Evolutionary conservation across 345 rosid genomes (phyloP).

Genomic region (Aquilaria malaccensis): DNA sequence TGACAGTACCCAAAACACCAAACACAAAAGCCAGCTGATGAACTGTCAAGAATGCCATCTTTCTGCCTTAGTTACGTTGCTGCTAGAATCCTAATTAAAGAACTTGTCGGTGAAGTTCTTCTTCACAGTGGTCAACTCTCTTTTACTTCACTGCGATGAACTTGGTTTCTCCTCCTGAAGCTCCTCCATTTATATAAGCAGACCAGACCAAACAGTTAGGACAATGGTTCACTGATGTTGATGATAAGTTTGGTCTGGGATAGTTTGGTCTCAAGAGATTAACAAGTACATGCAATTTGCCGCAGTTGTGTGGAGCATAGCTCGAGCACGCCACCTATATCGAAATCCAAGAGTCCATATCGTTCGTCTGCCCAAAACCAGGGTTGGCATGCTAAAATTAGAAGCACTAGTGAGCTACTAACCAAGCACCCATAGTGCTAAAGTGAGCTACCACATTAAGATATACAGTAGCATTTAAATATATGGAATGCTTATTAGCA

Average conservation of each 20-base stretch:
- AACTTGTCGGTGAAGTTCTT: neutral
- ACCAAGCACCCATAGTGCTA: too few relatives aligned
- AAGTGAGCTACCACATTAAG: too few relatives aligned
- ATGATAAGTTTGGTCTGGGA: too few relatives aligned
- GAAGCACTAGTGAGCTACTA: too few relatives aligned
- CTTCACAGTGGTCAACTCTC: neutral
- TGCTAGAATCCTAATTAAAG: neutral
- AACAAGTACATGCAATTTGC: neutral
- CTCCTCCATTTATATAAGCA: neutral
- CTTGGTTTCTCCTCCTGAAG: neutral
- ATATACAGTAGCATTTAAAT: too few relatives aligned
- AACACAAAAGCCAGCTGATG: constrained; percentile 46
- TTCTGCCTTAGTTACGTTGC: neutral
- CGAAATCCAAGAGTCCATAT: too few relatives aligned
- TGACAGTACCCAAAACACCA: constrained; percentile 52
- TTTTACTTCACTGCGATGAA: neutral
- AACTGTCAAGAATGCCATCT: constrained; percentile 32
- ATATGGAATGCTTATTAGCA: too few relatives aligned
- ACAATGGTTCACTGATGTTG: neutral
- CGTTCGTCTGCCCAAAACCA: too few relatives aligned
- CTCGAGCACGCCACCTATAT: too few relatives aligned
- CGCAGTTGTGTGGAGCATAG: too few relatives aligned
- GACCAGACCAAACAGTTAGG: neutral
- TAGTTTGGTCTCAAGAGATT: neutral
- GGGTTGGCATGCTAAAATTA: too few relatives aligned